Percentiles rank a stretch among this genome's conserved stretches.
These are phyloP conservation scores for Malus orientalis DNA, from an alignment of 306 rosid genomes.

Conservation along the genomic window DNA sequence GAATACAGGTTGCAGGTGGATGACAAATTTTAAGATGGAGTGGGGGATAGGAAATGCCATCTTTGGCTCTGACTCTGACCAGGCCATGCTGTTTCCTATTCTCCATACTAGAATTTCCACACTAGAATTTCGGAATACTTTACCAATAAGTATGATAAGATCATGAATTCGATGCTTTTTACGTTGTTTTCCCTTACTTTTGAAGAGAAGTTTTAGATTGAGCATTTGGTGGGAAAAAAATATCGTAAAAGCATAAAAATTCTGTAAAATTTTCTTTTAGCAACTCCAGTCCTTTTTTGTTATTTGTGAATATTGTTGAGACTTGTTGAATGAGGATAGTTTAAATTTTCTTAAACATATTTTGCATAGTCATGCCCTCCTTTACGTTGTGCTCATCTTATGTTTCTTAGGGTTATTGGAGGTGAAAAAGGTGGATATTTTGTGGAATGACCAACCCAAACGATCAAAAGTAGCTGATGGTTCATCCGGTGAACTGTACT, in stretches of 20 bases:
- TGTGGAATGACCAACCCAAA: constrained; percentile 60
- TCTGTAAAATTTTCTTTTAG: not conserved
- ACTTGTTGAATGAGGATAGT: not conserved
- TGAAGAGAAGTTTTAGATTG: not conserved
- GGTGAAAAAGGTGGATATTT: constrained; percentile 65
- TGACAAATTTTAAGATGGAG: not conserved
- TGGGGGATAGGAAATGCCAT: not conserved
- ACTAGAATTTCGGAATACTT: not conserved
- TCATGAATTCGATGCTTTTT: not conserved
- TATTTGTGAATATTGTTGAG: not conserved
- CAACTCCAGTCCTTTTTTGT: not conserved
- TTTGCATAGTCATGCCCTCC: not conserved
- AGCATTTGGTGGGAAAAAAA: not conserved
- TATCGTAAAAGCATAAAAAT: not conserved
- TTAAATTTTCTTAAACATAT: not conserved
- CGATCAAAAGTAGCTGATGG: constrained; percentile 26
- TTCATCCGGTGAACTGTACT: constrained; percentile 69
- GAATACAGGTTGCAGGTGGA: not conserved
- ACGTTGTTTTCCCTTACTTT: not conserved
- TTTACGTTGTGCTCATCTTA: constrained; percentile 3
- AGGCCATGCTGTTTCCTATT: not conserved
- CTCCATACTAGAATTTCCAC: not conserved
- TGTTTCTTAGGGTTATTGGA: constrained; percentile 63
- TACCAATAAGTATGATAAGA: not conserved
- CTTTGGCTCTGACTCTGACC: not conserved